phyloP scores from a whole-genome alignment of 2,329 filamentous ascomycete genomes.

The Xylaria sp. region DNA sequence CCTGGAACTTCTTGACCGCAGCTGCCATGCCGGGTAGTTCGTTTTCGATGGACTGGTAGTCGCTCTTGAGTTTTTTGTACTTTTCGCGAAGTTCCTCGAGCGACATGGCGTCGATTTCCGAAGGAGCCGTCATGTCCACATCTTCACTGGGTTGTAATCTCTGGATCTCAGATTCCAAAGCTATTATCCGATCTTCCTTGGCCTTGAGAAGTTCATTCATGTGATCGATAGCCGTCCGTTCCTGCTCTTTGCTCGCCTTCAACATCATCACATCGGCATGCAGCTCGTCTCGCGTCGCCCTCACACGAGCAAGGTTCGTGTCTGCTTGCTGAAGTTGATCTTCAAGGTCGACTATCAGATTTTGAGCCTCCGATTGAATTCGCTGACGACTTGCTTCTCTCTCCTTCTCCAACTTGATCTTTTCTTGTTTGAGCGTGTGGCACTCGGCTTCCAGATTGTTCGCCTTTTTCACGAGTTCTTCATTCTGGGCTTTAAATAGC shows the following conservation, averaged over 20 bases:
- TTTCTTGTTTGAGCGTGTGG: conserved; percentile 83
- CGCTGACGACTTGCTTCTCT: conserved; percentile 82
- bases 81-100: conserved; percentile 78
- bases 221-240: conserved; percentile 74
- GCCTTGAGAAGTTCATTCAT: conserved; percentile 83
- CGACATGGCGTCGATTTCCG: conserved; percentile 67
- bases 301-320: conserved; percentile 84
- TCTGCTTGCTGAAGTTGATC: conserved; percentile 83
- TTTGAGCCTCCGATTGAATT: conserved; percentile 82
- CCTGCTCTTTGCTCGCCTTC: conserved; percentile 82
- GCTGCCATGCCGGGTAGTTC: conserved; percentile 90
- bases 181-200: conserved; percentile 80
- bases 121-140: conserved; percentile 56
- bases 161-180: conserved; percentile 84
- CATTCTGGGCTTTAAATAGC: conserved; percentile 86
- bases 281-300: conserved; percentile 85
- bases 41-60: conserved; percentile 84
- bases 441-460: conserved; percentile 93
- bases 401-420: conserved; percentile 85
- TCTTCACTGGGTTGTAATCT: conserved; percentile 68
- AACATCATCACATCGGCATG: conserved; percentile 82
- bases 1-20: conserved; percentile 89
- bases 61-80: conserved; percentile 78
- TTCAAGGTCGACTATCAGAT: conserved; percentile 79
- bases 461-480: conserved; percentile 90